These are phyloP conservation scores for Mycena venus DNA, from an alignment of 768 basidiomycete species.

Conservation along the genomic window DNA sequence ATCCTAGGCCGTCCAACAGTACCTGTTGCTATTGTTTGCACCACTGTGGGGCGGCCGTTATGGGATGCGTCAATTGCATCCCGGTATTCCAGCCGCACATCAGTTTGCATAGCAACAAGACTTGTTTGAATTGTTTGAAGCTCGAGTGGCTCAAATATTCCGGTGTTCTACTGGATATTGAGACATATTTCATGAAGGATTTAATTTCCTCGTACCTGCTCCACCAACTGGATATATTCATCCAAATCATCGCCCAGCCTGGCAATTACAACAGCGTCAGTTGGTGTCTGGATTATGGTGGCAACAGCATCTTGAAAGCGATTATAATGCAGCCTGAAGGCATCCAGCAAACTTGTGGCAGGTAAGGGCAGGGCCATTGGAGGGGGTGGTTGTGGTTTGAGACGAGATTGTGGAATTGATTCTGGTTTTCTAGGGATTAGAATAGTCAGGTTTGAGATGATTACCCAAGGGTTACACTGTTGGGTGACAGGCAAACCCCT, in stretches of 20 bases:
- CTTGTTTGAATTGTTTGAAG: background rate
- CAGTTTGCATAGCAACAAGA: slow-evolving; percentile 6
- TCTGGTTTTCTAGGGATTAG: background rate
- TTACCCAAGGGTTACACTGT: background rate
- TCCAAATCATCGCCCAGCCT: slow-evolving; percentile 6
- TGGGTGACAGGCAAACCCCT: too few species aligned
- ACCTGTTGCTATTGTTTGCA: slow-evolving; percentile 15
- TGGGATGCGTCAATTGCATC: too few species aligned
- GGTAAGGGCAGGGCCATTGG: background rate
- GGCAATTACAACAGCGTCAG: background rate
- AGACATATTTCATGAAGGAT: background rate
- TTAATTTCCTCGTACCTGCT: background rate
- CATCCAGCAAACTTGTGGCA: background rate
- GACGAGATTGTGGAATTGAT: background rate
- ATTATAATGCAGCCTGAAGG: background rate
- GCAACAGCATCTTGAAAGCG: background rate
- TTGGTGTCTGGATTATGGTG: background rate
- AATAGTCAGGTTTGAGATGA: background rate
- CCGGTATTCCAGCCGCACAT: slow-evolving; percentile 14
- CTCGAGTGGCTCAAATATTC: background rate
- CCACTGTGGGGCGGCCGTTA: background rate
- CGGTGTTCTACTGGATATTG: background rate
- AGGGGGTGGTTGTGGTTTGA: background rate
- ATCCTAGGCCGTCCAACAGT: slow-evolving; percentile 40
- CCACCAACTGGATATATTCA: background rate